Percentiles rank a stretch among this genome's conserved stretches.
These are phyloP conservation scores for Sclerotinia subarctica DNA, from an alignment of 2,329 filamentous ascomycete species.

Conservation along the genomic window DNA sequence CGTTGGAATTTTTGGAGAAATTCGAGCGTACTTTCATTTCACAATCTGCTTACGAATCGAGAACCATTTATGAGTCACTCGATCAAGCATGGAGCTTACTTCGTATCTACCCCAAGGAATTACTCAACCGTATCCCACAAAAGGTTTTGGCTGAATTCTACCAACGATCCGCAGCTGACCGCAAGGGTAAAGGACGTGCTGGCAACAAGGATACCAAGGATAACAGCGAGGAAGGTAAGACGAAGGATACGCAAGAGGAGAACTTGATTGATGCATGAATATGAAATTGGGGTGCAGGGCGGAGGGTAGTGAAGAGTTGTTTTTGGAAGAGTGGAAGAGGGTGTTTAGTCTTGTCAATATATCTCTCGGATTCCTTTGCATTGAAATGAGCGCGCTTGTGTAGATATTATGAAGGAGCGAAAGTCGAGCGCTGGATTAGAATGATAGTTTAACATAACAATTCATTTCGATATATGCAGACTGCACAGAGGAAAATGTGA, in stretches of 20 bases:
- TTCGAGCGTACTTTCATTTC: constrained; percentile 94
- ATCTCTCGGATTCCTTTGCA: constrained; percentile 13
- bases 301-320: constrained; percentile 5
- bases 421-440: not conserved
- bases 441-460: not conserved
- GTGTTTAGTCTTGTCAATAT: constrained; percentile 25
- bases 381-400: constrained; percentile 17
- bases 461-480: not conserved
- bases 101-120: constrained; percentile 95
- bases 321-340: constrained; percentile 10
- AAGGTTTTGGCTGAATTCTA: constrained; percentile 83
- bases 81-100: constrained; percentile 96
- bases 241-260: constrained; percentile 48
- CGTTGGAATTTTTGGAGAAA: constrained; percentile 96
- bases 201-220: constrained; percentile 42
- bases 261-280: constrained; percentile 59
- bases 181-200: constrained; percentile 61
- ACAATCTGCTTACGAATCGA: constrained; percentile 88
- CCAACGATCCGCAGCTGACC: constrained; percentile 61
- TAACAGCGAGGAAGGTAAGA: constrained; percentile 38
- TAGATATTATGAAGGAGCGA: constrained; percentile 17
- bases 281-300: not conserved
- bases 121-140: constrained; percentile 90
- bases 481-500: not conserved
- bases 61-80: constrained; percentile 87